These are phyloP conservation scores for Penicillium sp. DNA, from an alignment of 2,329 filamentous ascomycete genomes.

Conservation along the genomic window DNA sequence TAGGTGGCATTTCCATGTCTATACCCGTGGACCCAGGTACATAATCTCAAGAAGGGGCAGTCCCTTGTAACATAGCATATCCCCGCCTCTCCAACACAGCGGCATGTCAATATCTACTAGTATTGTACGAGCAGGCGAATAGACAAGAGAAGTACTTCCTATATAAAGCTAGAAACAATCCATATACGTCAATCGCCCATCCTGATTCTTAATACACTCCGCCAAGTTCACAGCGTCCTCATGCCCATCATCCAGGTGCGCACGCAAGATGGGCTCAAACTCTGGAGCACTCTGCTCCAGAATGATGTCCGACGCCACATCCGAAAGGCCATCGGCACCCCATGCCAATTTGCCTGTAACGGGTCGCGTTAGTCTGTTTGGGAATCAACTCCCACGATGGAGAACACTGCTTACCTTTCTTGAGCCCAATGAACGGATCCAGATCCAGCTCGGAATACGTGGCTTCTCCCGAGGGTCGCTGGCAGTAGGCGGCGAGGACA, in stretches of 20 bases:
- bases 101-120: neutral
- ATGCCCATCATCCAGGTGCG: slow-evolving; percentile 11
- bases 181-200: slow-evolving; percentile 19
- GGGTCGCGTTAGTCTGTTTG: neutral
- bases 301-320: slow-evolving; percentile 6
- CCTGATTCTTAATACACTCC: slow-evolving; percentile 21
- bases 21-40: no score
- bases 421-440: slow-evolving; percentile 13
- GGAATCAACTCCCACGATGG: no score
- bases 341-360: slow-evolving; percentile 16
- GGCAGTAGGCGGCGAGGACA: slow-evolving; percentile 20
- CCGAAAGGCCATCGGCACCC: slow-evolving; percentile 13
- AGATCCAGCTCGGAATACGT: slow-evolving; percentile 21
- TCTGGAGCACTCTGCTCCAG: slow-evolving; percentile 16
- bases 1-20: no score
- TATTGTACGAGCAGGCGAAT: neutral
- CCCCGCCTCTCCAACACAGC: neutral
- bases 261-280: slow-evolving; percentile 17
- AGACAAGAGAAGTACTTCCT: neutral
- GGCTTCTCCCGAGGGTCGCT: slow-evolving; percentile 12
- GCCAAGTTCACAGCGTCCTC: slow-evolving; percentile 15
- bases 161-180: slow-evolving; percentile 15
- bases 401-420: slow-evolving; percentile 17
- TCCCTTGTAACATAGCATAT: neutral
- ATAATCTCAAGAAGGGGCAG: no score